Conservation (phyloP, 176 grass and related monocot genomes). For the Rhynchospora tenuis region DNA sequence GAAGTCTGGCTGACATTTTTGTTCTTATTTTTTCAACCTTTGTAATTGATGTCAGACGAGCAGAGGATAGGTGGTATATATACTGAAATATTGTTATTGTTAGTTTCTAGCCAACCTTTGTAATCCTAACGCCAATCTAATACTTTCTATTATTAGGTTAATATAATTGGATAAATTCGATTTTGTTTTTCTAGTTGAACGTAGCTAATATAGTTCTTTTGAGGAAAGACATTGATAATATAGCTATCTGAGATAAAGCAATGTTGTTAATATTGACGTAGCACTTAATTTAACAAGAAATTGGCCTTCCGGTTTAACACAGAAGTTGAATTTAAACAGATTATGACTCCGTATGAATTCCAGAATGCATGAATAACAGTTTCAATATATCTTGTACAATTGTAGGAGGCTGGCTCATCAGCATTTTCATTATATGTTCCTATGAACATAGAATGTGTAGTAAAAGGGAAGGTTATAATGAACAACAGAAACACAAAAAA, state of each 20-base stretch:
- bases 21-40: not conserved
- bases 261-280: not conserved
- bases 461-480: no score
- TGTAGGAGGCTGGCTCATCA: not conserved
- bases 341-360: not conserved
- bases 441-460: no score
- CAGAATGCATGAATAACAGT: not conserved
- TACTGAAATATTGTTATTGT: not conserved
- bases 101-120: not conserved
- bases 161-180: not conserved
- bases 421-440: not conserved
- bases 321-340: not conserved
- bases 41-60: not conserved
- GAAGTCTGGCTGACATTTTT: not conserved
- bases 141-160: conserved; percentile 1
- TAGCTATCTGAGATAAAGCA: conserved; percentile 1
- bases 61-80: not conserved
- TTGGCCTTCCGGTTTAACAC: not conserved
- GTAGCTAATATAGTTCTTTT: not conserved
- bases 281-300: not conserved
- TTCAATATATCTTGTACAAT: not conserved
- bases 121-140: not conserved
- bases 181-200: not conserved
- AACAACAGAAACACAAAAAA: no score
- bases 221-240: not conserved